Conservation (phyloP, 306 rosid species). For the Oxytropis ochrocephala region DNA sequence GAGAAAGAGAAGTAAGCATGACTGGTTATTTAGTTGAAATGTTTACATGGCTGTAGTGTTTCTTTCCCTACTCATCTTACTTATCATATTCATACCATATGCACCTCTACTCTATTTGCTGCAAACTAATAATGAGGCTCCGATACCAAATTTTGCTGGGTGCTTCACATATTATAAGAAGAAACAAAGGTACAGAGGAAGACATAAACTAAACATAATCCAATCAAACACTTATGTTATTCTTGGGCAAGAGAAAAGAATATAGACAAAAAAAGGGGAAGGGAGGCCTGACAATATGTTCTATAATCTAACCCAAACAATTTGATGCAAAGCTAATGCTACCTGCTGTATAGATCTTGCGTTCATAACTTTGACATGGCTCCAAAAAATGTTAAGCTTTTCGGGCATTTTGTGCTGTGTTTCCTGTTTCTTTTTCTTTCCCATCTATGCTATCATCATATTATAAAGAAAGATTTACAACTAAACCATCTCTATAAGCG, state of each 20-base stretch:
- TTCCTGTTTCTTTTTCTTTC: background rate
- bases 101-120: background rate
- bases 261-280: too few species aligned
- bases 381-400: background rate
- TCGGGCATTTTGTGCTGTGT: background rate
- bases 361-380: background rate
- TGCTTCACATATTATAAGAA: background rate
- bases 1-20: background rate
- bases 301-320: background rate
- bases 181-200: too few species aligned
- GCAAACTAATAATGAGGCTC: background rate
- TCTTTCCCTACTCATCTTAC: background rate
- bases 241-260: too few species aligned
- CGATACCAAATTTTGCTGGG: background rate
- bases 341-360: background rate
- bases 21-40: background rate
- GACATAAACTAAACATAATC: too few species aligned
- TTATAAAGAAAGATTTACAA: conserved; percentile 20
- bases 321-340: background rate
- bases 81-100: background rate
- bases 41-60: background rate
- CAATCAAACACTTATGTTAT: too few species aligned
- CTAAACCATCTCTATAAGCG: conserved; percentile 12
- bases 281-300: background rate
- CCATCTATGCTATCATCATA: background rate